phyloP scores from a whole-genome alignment of 495 filamentous ascomycete species.

The Neurospora tetrasperma region DNA sequence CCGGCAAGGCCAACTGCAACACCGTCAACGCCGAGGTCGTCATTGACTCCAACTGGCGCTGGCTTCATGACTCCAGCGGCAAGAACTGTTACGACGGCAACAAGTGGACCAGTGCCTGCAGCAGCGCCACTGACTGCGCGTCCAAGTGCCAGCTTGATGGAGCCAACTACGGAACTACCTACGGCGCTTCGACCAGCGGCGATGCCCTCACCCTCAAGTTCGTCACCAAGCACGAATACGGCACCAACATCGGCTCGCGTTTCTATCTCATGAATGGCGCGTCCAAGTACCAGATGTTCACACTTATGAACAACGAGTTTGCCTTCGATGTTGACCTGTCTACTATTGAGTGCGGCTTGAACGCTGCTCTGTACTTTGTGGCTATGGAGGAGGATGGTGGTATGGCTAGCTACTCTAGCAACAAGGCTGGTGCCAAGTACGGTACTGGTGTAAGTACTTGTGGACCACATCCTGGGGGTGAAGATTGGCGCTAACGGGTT shows the following conservation, averaged over 20 bases:
- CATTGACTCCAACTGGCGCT: slow-evolving; percentile 46
- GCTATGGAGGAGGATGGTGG: slow-evolving; percentile 50
- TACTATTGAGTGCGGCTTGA: slow-evolving; percentile 42
- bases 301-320: slow-evolving; percentile 48
- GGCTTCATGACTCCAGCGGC: slow-evolving; percentile 31
- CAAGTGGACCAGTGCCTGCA: slow-evolving; percentile 37
- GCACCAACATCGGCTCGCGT: slow-evolving; percentile 45
- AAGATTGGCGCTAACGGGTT: not conserved
- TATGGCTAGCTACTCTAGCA: slow-evolving; percentile 36
- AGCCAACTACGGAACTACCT: slow-evolving; percentile 37
- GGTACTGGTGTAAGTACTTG: slow-evolving; percentile 35
- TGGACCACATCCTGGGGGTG: not conserved
- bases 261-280: slow-evolving; percentile 46
- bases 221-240: slow-evolving; percentile 45
- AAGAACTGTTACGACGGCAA: slow-evolving; percentile 46
- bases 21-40: slow-evolving; percentile 33
- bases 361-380: slow-evolving; percentile 50
- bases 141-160: slow-evolving; percentile 39
- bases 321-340: slow-evolving; percentile 50
- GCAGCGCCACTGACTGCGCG: slow-evolving; percentile 33
- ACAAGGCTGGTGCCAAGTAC: slow-evolving; percentile 52
- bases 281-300: slow-evolving; percentile 49
- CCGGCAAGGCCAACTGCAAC: slow-evolving; percentile 39
- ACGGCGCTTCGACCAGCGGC: slow-evolving; percentile 38
- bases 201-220: slow-evolving; percentile 44